Evolutionary conservation across 78 protist genomes (phyloP), one percentile per base, ranked within the genome.

Genomic region (Dictyostelium intermedium): DNA sequence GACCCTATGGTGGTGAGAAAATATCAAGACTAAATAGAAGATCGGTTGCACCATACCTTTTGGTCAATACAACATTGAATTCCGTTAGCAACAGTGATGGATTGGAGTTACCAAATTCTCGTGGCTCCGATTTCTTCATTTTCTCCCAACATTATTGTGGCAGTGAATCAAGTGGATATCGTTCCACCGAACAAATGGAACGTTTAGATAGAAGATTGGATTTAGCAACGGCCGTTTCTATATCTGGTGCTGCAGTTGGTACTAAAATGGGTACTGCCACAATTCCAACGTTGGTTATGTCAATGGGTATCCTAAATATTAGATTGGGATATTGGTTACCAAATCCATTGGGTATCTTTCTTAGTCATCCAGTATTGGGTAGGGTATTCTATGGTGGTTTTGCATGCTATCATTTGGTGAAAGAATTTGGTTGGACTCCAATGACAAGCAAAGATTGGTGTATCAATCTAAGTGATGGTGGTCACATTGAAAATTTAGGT

Each of bases 221-320:
- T 66, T 35, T 89, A 10, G 94, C 94, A 27, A 89, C 94, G 2
- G 94, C 94, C 2, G 94, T 89, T 3, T 89, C 94, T 3, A 89
- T 89, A 5, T 50, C 78, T 41, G 94, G 94, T 81, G 94, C 94
- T 3, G 94, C 94, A 9, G 94, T 89, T 45, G 94, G 94, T 13
- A 89, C 94, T n/a, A 89, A 89, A 66, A 89, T 89, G 94, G 94
- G 94, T 41, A 89, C 94, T 5, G 83, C 94, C 1, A 89, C 94
- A 11, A 89, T 89, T 10, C 94, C 94, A 32, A 89, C 94, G 43
- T 53, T 89, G 32, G 94, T 89, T 4, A 83, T 89, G 45, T 89
- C 94, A 69, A 2, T 89, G 5, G 94, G 94, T 47, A 89, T 89
- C 4, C 27, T 89, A 8, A 89, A 89, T 69, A 89, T 89, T 50